phyloP scores from a whole-genome alignment of 2,329 filamentous ascomycete genomes.

The Calonectria crousiana region DNA sequence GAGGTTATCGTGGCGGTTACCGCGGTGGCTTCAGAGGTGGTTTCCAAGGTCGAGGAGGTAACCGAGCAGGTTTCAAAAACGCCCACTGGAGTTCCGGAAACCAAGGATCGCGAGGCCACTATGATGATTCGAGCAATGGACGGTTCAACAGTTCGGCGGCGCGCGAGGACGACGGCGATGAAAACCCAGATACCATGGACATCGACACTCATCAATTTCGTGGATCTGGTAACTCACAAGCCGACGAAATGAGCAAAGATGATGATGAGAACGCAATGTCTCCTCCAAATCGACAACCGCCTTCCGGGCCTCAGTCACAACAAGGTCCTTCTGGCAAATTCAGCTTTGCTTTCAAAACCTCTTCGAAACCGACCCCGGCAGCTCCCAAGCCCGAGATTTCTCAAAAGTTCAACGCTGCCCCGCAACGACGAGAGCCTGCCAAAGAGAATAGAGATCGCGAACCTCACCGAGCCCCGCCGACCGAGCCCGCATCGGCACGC shows the following conservation, averaged over 20 bases:
- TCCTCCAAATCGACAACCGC: slow-evolving; percentile 65
- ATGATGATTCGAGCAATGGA: slow-evolving; percentile 37
- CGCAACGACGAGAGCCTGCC: slow-evolving; percentile 57
- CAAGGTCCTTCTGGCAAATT: slow-evolving; percentile 75
- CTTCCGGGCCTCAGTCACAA: slow-evolving; percentile 64
- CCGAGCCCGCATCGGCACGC: slow-evolving; percentile 65
- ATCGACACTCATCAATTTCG: slow-evolving; percentile 44
- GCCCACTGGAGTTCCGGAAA: slow-evolving; percentile 74
- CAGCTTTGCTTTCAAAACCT: slow-evolving; percentile 91
- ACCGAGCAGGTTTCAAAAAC: slow-evolving; percentile 75
- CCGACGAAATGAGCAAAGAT: slow-evolving; percentile 47
- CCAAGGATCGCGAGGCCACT: slow-evolving; percentile 38
- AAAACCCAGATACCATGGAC: slow-evolving; percentile 31
- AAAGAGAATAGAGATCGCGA: slow-evolving; percentile 56
- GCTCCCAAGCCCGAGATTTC: slow-evolving; percentile 75
- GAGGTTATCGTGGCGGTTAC: slow-evolving; percentile 59
- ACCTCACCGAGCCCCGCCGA: slow-evolving; percentile 63
- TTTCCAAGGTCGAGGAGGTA: slow-evolving; percentile 63
- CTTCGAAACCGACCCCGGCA: slow-evolving; percentile 68
- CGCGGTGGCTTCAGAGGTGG: slow-evolving; percentile 72
- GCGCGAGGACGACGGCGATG: slow-evolving; percentile 30
- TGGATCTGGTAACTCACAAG: slow-evolving; percentile 24
- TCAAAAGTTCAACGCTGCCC: slow-evolving; percentile 75
- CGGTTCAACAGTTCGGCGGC: slow-evolving; percentile 31
- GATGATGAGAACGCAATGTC: slow-evolving; percentile 64